Evolutionary conservation across 768 basidiomycete genomes (phyloP), one percentile per base, ranked within the genome.

Genomic region (Pulveroboletus sp.): DNA sequence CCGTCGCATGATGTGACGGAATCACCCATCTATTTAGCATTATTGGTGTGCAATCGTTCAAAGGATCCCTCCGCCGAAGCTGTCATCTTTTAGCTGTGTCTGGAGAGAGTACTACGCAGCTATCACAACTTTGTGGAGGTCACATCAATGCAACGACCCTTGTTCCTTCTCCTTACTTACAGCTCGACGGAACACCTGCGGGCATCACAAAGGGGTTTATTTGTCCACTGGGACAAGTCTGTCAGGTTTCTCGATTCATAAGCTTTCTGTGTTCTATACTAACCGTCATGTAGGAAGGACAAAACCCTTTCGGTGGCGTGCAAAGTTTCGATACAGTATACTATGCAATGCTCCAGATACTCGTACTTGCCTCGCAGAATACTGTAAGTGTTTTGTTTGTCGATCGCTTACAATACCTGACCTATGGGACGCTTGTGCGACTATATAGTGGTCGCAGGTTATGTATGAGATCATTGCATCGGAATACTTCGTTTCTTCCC

Each of bases 1-100:
- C 33, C 4, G 14, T 18, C 21, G 24, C 28, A 12, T 43, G 14
- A 11, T 43, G 33, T 37, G n/a, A 24, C 11, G 32, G 12, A 10
- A 37, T 42, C 14, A 39, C 17, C 18, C 11, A 21, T 35, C 31
- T 43, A 52, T 49, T 18, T 15, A 64, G 90, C 4, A 88, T 97
- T 61, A 88, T 96, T 50, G 94, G 95, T n/a, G 80, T 96, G 1
- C 92, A 97, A 58, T 81, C 89, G 0, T 99, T 99, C 74, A 82
- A 85, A 50, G 93, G 92, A 1, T 93, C 91, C 1, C 73, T 89
- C 37, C 75, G 83, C 15, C 78, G 87, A 8, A 76, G 74, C 1
- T 89, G 87, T 58, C 71, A 76, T 41, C 70, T 89, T 36, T 57
- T 65, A 15, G 74, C 84, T 3, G 75, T 73, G 2, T 69, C 78